Conservation (phyloP, 1,139 yeast genomes). For the Scheffersomyces titani region DNA sequence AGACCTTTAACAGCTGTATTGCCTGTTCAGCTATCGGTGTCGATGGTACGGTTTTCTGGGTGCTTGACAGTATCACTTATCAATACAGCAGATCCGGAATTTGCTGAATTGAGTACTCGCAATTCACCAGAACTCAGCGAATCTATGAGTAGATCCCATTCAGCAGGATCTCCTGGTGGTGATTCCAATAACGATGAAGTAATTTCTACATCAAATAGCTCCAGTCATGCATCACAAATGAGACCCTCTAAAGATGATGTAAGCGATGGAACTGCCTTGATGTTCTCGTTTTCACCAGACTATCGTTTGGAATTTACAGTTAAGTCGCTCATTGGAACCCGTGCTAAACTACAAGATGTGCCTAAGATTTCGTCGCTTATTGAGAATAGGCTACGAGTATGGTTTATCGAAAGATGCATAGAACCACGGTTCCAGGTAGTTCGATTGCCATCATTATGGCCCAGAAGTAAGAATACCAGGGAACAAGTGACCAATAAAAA, state of each 20-base stretch:
- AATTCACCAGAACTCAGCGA: constrained; percentile 8
- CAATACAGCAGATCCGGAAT: constrained; percentile 47
- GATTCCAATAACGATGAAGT: constrained; percentile 2
- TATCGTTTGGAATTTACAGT: constrained; percentile 85
- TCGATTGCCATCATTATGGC: constrained; percentile 87
- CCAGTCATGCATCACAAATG: constrained; percentile 6
- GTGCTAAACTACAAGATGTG: constrained; percentile 89
- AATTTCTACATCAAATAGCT: constrained; percentile 7
- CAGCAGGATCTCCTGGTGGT: neutral
- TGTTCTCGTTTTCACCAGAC: constrained; percentile 90
- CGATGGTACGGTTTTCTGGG: constrained; percentile 92
- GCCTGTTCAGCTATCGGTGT: constrained; percentile 81
- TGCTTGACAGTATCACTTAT: constrained; percentile 80
- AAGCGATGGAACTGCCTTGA: constrained; percentile 62
- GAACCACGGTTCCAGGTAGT: constrained; percentile 91
- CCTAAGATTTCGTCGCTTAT: constrained; percentile 87
- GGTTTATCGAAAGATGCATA: constrained; percentile 92
- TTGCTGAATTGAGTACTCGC: constrained; percentile 7
- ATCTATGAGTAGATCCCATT: constrained; percentile 9
- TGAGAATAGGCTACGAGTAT: constrained; percentile 77
- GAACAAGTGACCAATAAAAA: constrained; percentile 26
- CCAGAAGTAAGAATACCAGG: constrained; percentile 71
- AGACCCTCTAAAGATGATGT: constrained; percentile 16
- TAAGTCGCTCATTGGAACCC: constrained; percentile 84
- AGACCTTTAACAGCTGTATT: constrained; percentile 79